Evolutionary conservation across 1,139 yeast species (phyloP).

Genomic region (Nadsonia commutata): DNA sequence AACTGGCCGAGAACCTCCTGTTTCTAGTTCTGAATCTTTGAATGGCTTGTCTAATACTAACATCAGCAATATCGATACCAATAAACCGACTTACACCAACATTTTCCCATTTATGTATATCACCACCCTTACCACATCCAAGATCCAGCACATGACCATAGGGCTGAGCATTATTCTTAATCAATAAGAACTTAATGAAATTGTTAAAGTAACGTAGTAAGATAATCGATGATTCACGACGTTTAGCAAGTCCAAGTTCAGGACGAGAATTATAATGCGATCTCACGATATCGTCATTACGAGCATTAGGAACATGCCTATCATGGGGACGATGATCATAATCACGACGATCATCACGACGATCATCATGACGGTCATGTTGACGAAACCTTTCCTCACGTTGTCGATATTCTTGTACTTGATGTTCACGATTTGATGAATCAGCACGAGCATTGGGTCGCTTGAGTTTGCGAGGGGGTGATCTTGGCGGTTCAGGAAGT

Average conservation of each 20-base stretch:
- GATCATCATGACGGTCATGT: constrained; percentile 9
- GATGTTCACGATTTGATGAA: constrained; percentile 12
- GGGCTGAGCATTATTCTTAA: constrained; percentile 42
- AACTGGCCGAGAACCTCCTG: constrained; percentile 47
- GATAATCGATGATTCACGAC: constrained; percentile 73
- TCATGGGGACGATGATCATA: constrained; percentile 8
- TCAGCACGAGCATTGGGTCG: constrained; percentile 16
- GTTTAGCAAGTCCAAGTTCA: constrained; percentile 44
- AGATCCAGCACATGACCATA: constrained; percentile 56
- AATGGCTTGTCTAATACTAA: constrained; percentile 72
- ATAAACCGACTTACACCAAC: constrained; percentile 62
- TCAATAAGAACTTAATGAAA: constrained; percentile 75
- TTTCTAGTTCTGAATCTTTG: constrained; percentile 47
- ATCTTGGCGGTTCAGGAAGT: neutral
- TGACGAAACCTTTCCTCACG: constrained; percentile 11
- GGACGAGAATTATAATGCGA: constrained; percentile 81
- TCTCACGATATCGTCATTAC: constrained; percentile 37
- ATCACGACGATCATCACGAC: constrained; percentile 16
- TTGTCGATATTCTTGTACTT: constrained; percentile 14
- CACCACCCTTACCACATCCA: constrained; percentile 99
- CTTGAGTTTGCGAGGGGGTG: constrained; percentile 13
- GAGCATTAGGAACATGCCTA: constrained; percentile 14
- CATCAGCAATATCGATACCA: constrained; percentile 87
- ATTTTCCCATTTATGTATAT: constrained; percentile 74
- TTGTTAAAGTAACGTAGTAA: constrained; percentile 81